These are phyloP conservation scores for Lophium mytilinum DNA, from an alignment of 495 filamentous ascomycete species.

Conservation along the genomic window DNA sequence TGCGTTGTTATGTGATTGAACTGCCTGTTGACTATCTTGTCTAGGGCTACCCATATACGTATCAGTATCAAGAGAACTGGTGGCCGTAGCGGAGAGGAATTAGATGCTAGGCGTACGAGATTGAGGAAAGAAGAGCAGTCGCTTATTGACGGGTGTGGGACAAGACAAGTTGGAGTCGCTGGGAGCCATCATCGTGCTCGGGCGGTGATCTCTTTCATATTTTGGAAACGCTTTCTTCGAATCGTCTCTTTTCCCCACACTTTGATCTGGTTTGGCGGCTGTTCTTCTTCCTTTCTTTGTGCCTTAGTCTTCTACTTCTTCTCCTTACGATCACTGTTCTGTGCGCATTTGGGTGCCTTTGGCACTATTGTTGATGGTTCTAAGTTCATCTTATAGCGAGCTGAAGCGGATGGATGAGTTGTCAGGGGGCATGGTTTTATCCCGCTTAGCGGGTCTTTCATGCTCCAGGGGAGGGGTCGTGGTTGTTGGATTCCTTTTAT, in stretches of 20 bases:
- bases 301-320: slow-evolving; percentile 2
- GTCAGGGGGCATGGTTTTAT: slow-evolving; percentile 21
- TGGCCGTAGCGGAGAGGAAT: background rate
- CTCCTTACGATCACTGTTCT: background rate
- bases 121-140: background rate
- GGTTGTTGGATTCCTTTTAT: no score
- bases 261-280: slow-evolving; percentile 7
- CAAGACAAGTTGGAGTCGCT: slow-evolving; percentile 7
- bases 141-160: background rate
- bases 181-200: slow-evolving; percentile 8
- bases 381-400: background rate
- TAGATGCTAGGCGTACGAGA: background rate
- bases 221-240: background rate
- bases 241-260: slow-evolving; percentile 2
- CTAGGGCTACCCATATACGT: background rate
- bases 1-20: slow-evolving; percentile 16
- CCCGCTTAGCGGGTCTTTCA: slow-evolving; percentile 21
- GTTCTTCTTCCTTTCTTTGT: slow-evolving; percentile 2
- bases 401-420: slow-evolving; percentile 1
- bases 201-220: background rate
- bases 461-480: slow-evolving; percentile 8
- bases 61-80: background rate
- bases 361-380: background rate
- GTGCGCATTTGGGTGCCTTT: background rate
- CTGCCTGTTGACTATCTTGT: background rate